phyloP scores from a whole-genome alignment of 768 basidiomycete species.

The Leucosporidium scottii region DNA sequence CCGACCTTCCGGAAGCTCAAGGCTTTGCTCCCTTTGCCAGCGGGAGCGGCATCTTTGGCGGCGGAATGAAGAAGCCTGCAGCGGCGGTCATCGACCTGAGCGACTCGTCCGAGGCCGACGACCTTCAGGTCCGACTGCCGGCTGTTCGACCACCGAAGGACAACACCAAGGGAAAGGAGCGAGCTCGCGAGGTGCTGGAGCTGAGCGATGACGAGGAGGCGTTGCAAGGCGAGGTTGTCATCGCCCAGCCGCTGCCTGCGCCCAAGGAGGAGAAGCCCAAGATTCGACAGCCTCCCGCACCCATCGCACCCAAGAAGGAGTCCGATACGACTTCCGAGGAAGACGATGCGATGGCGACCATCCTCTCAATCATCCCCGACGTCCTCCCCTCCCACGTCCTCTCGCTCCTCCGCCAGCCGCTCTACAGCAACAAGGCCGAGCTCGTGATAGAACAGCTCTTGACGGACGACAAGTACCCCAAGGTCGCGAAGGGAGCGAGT shows the following conservation, averaged over 20 bases:
- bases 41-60: not conserved
- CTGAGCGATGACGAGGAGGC: not conserved
- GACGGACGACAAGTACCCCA: slow-evolving; percentile 11
- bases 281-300: too few relatives aligned
- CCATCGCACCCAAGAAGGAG: too few relatives aligned
- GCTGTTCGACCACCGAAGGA: not conserved
- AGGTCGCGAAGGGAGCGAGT: not conserved
- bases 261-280: too few relatives aligned
- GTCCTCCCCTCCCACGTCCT: slow-evolving; percentile 9
- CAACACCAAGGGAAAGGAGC: not conserved
- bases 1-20: not conserved
- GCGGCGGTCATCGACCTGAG: not conserved
- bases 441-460: slow-evolving; percentile 17
- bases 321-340: too few relatives aligned
- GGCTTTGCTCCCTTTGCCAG: not conserved
- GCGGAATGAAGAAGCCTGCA: too few relatives aligned
- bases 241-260: not conserved
- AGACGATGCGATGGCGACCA: not conserved
- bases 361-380: slow-evolving; percentile 26
- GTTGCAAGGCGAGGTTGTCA: not conserved
- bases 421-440: slow-evolving; percentile 15
- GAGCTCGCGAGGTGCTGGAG: not conserved
- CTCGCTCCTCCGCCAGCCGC: not conserved
- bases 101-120: not conserved
- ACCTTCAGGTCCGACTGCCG: not conserved